Base-by-base conservation (phyloP, 805 yeast genomes). In the Saturnispora serradocipensis region DNA sequence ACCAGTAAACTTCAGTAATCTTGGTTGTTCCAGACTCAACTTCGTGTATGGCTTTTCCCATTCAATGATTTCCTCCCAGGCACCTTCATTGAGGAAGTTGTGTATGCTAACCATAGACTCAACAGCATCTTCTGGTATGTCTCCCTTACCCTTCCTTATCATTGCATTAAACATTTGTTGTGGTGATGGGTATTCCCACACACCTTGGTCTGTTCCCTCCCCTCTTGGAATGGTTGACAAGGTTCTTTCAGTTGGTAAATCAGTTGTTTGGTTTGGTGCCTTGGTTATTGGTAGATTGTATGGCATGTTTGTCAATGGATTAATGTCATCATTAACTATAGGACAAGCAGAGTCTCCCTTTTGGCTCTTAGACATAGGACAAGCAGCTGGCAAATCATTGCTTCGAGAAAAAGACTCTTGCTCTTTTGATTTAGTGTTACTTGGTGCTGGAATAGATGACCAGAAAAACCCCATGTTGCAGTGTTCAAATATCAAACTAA, bases 141-240 rank as follows among this genome's bases (percentile, higher is more conserved):
- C 95, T 44, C 87, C 85, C 62, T 93, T 91, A 20, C 97, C 96
- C 71, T 93, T 93, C 57, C 91, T 81, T 27, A 89, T 71, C 98
- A 93, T 91, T 11, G 99, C 99, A 62, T 91, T 90, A 58, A 89
- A 82, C 99, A 93, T 93, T 66, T 93, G 99, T 69, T 93, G 99
- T 1, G 99, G 99, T 2, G 97, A 88, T 2, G 99, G 99, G 65
- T 93, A 93, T 69, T 93, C 99, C 99, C 99, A 93, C 46, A 83
- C 80, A 2, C 95, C 95, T 54, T 80, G 81, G 9, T 71, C 74
- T 2, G 71, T 73, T 13, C 65, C 63, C 28, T 73, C 78, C 28
- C 98, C 98, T 56, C 88, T 77, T 20, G 99, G 99, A 49, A 93
- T 93, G 1, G 88, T 70, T 15, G 96, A 88, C 38, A 82, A 67